These are phyloP conservation scores for Fraxinus latifolia DNA, from an alignment of 305 asterid genomes.

Conservation along the genomic window DNA sequence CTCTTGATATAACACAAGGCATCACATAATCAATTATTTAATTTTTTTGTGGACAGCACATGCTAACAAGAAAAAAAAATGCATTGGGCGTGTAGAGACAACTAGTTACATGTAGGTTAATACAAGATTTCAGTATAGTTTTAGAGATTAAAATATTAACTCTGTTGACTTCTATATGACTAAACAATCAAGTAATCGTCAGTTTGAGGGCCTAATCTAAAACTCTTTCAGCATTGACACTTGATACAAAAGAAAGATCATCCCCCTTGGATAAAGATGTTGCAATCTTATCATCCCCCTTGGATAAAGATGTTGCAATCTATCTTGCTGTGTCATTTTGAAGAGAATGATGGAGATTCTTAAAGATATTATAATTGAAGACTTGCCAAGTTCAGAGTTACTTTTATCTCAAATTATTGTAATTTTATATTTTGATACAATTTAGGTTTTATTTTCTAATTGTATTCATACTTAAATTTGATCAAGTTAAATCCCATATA, in stretches of 20 bases:
- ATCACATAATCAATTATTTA: neutral
- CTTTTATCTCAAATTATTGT: neutral
- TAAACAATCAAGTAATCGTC: neutral
- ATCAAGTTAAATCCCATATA: neutral
- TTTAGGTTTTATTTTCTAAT: neutral
- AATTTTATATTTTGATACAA: neutral
- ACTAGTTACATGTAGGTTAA: neutral
- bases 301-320: neutral
- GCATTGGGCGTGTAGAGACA: neutral
- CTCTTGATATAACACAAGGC: neutral
- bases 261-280: neutral
- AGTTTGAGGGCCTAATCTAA: neutral
- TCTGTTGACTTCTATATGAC: neutral
- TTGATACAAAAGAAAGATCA: neutral
- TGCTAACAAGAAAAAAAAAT: slow-evolving; percentile 2
- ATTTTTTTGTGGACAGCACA: neutral
- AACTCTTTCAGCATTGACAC: neutral
- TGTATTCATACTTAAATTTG: neutral
- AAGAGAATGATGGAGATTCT: neutral
- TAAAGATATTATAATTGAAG: neutral
- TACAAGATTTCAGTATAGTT: neutral
- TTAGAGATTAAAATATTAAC: neutral
- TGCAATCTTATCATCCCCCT: neutral
- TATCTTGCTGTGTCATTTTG: neutral
- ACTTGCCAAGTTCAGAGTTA: neutral